Percentiles rank a stretch among this genome's conserved stretches.
Evolutionary conservation across 2,329 filamentous ascomycete genomes (phyloP).

Genomic region (Juglanconis oblonga): DNA sequence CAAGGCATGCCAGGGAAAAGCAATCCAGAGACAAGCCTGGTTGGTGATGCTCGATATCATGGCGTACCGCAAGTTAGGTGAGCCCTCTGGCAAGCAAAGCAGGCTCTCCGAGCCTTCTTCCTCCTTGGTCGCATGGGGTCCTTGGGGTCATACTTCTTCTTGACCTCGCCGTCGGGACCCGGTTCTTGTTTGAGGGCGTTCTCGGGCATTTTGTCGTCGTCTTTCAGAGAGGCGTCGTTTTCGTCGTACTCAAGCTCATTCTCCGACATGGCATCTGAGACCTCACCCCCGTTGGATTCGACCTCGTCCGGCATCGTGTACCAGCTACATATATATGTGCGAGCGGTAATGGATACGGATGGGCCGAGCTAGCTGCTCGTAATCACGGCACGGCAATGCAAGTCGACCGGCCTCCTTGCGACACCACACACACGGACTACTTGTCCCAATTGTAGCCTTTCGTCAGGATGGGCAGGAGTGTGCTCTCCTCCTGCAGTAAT

Average conservation of each 20-base stretch:
- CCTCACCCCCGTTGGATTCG: constrained; percentile 51
- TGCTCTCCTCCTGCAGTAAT: constrained; percentile 25
- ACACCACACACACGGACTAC: constrained; percentile 18
- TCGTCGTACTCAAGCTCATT: constrained; percentile 56
- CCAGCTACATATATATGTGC: constrained; percentile 47
- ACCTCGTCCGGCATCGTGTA: constrained; percentile 55
- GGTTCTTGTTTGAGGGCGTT: constrained; percentile 40
- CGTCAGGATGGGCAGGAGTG: constrained; percentile 12
- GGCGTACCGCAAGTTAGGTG: constrained; percentile 97
- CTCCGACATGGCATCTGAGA: constrained; percentile 59
- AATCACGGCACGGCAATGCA: constrained; percentile 32
- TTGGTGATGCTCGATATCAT: constrained; percentile 18
- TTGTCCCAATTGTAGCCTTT: constrained; percentile 15
- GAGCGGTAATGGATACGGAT: constrained; percentile 7
- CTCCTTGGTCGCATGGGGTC: constrained; percentile 84
- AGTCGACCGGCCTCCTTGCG: constrained; percentile 22
- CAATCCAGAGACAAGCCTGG: constrained; percentile 13
- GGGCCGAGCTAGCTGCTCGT: constrained; percentile 19
- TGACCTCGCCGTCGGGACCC: constrained; percentile 48
- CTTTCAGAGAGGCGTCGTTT: constrained; percentile 39
- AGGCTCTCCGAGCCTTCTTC: constrained; percentile 94
- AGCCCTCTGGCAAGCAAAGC: constrained; percentile 93
- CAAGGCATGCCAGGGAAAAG: neutral
- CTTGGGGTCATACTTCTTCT: constrained; percentile 77
- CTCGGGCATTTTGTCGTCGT: constrained; percentile 53